Base-by-base conservation (phyloP, 2,329 filamentous ascomycete genomes). In the Drechslerella coelobrocha region DNA sequence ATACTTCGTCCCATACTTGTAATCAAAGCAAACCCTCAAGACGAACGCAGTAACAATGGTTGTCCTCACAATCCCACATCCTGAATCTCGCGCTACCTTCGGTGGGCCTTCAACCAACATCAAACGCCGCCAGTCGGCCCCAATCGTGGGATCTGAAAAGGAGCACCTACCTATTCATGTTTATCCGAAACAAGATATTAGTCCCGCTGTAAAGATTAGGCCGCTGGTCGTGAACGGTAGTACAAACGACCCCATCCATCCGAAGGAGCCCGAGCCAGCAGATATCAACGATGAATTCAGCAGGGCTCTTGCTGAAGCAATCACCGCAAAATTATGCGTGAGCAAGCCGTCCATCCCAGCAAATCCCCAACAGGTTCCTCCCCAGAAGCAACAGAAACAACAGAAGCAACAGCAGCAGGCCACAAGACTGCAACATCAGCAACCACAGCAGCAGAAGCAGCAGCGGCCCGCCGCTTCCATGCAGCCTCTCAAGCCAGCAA, bases 191-290 rank as follows among this genome's bases (percentile, higher is more conserved):
- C 17, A 17, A 21, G 34, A n/a, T n/a, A n/a, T n/a, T n/a, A n/a
- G n/a, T n/a, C n/a, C 17, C 4, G 5, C 9, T 23, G 29, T 2
- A 8, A 1, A 1, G 10, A 26, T 26, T 4, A 61, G 47, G 37
- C 48, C 57, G 17, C 23, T 69, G n/a, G 37, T 69, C 10, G 65
- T 69, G 14, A 69, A 69, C 47, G 65, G 65, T n/a, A 69, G 57
- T 51, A 69, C 52, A 3, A 69, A 69, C 19, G 45, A 61, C n/a
- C 43, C 51, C 6, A 27, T 48, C n/a, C 43, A 51, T 17, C 12
- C 39, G 3, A 61, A 41, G 50, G 19, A n/a, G 31, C 17, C 31
- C n/a, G 31, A 31, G 19, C 23, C 41, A 23, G 27, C 27, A 6
- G 29, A 14, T 14, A 10, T 2, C 12, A n/a, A 39, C 34, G 12